These are phyloP conservation scores for Hibiscus mutabilis DNA, from an alignment of 345 rosid genomes.

Conservation along the genomic window DNA sequence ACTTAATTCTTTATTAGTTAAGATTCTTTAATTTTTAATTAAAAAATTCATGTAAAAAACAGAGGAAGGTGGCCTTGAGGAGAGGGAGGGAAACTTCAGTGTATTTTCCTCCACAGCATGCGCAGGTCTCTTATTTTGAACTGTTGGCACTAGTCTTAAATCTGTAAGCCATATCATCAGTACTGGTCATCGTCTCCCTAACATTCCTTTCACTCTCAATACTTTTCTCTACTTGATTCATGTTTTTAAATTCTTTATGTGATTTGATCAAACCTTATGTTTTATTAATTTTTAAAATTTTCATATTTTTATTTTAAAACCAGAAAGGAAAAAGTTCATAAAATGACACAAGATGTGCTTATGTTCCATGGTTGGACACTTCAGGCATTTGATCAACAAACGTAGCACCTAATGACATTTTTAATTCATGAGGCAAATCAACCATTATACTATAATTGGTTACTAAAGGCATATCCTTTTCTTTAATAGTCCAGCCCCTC, in stretches of 20 bases:
- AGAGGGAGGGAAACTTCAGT: background rate
- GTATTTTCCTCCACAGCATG: no score
- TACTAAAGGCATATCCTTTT: background rate
- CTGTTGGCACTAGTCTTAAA: background rate
- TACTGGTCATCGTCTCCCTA: background rate
- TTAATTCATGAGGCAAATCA: background rate
- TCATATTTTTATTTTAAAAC: background rate
- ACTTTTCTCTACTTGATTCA: background rate
- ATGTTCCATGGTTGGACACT: background rate
- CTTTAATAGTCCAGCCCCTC: background rate
- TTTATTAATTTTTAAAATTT: background rate
- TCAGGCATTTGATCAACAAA: background rate
- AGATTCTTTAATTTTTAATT: background rate
- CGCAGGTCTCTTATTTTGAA: no score
- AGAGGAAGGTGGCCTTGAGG: background rate
- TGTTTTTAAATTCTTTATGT: background rate
- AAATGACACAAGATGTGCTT: background rate
- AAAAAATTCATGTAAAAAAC: background rate
- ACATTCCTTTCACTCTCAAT: background rate
- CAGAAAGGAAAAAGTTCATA: background rate
- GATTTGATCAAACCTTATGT: background rate
- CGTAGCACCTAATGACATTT: background rate
- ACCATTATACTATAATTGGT: background rate
- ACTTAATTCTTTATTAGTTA: background rate
- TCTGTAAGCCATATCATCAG: background rate